Percentiles rank a stretch among this genome's conserved stretches.
These are phyloP conservation scores for Beta macrorhiza DNA, from an alignment of 179 eudicot species.

Conservation along the genomic window DNA sequence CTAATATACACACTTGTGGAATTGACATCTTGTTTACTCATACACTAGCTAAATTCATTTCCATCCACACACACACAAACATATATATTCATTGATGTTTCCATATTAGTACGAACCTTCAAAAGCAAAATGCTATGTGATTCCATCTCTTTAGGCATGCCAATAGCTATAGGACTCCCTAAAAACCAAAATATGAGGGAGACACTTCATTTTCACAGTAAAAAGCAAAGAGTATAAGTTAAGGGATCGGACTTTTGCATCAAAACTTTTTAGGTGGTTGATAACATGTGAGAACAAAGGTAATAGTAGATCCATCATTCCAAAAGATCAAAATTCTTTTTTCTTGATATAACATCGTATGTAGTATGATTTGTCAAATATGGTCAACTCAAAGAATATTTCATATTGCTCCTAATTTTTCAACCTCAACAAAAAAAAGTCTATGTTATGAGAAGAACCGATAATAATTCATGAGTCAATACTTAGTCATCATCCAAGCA, in stretches of 20 bases:
- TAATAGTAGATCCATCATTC: conserved; percentile 9
- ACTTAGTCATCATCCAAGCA: conserved; percentile 32
- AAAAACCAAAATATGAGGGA: neutral
- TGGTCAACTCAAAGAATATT: conserved; percentile 26
- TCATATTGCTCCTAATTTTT: conserved; percentile 13
- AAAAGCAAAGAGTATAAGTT: conserved; percentile 13
- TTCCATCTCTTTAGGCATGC: neutral
- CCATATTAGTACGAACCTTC: neutral
- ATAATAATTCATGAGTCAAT: conserved; percentile 21
- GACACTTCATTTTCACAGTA: neutral
- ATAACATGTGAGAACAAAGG: conserved; percentile 16
- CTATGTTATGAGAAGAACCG: conserved; percentile 5
- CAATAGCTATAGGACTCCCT: neutral
- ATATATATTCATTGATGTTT: neutral
- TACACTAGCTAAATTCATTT: too few relatives aligned
- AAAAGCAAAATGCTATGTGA: neutral
- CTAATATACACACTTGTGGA: too few relatives aligned
- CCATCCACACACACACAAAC: neutral
- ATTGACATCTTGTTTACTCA: neutral
- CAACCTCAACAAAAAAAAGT: conserved; percentile 13
- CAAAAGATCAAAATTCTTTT: neutral
- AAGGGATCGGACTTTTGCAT: neutral
- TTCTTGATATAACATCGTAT: conserved; percentile 12
- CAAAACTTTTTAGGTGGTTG: conserved; percentile 8
- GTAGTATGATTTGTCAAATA: conserved; percentile 5